Evolutionary conservation across 2,329 filamentous ascomycete species (phyloP).

Genomic region (Diaporthe amygdali): DNA sequence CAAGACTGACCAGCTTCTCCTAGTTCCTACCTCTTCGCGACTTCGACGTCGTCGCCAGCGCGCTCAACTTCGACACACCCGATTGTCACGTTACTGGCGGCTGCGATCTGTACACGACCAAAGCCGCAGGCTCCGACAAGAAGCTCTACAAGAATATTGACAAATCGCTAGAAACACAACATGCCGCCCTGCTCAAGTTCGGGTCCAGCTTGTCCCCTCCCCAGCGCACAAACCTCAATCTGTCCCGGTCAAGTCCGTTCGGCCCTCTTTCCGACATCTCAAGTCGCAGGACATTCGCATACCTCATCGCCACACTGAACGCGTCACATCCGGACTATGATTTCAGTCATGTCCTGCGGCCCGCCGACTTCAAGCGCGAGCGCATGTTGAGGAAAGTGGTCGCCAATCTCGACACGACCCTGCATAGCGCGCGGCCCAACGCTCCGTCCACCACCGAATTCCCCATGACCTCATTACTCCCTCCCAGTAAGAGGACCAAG

Average conservation of each 20-base stretch:
- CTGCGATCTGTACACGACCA: slow-evolving; percentile 97
- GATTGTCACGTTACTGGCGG: slow-evolving; percentile 92
- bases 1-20: background rate
- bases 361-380: slow-evolving; percentile 88
- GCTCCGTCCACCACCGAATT: slow-evolving; percentile 49
- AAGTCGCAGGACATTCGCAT: slow-evolving; percentile 91
- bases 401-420: slow-evolving; percentile 83
- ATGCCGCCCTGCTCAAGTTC: slow-evolving; percentile 84
- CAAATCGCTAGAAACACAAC: slow-evolving; percentile 86
- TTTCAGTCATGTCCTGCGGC: slow-evolving; percentile 89
- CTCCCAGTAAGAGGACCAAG: slow-evolving; percentile 42
- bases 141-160: slow-evolving; percentile 97
- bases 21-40: slow-evolving; percentile 92
- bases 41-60: slow-evolving; percentile 89
- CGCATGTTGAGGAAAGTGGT: slow-evolving; percentile 81
- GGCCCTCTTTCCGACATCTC: slow-evolving; percentile 87
- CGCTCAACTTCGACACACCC: slow-evolving; percentile 93
- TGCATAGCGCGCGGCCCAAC: slow-evolving; percentile 80
- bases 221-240: slow-evolving; percentile 71
- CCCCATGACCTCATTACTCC: slow-evolving; percentile 46
- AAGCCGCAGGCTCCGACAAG: slow-evolving; percentile 93
- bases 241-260: slow-evolving; percentile 89
- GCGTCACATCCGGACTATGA: slow-evolving; percentile 97
- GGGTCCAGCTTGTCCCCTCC: slow-evolving; percentile 88
- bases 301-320: slow-evolving; percentile 94